Evolutionary conservation across 345 rosid species (phyloP).

Genomic region (Salix caprea): DNA sequence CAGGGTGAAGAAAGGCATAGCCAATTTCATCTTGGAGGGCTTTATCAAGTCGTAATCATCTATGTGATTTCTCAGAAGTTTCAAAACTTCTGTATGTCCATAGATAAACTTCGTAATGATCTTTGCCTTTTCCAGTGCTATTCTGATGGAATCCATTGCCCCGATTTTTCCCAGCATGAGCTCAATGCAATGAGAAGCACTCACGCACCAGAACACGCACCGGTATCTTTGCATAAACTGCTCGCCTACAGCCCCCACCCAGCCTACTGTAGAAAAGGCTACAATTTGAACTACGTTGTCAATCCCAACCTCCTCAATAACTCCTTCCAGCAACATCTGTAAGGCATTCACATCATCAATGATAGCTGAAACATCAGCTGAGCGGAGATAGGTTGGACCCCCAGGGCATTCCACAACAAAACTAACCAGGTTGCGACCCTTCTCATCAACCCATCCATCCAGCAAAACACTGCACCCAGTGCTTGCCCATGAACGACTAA

Average conservation of each 20-base stretch:
- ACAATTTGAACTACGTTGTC: constrained; percentile 53
- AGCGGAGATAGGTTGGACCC: constrained; percentile 49
- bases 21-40: constrained; percentile 36
- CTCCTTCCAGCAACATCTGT: constrained; percentile 32
- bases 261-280: constrained; percentile 41
- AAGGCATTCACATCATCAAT: constrained; percentile 24
- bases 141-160: constrained; percentile 18
- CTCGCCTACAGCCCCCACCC: constrained; percentile 46
- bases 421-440: constrained; percentile 43
- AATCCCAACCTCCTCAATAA: constrained; percentile 46
- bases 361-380: constrained; percentile 36
- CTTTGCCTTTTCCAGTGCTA: constrained; percentile 36
- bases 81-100: constrained; percentile 22
- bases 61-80: constrained; percentile 23
- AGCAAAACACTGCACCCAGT: constrained; percentile 64
- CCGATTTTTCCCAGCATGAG: constrained; percentile 46
- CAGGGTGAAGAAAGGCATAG: constrained; percentile 36
- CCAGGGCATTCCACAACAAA: constrained; percentile 51
- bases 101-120: constrained; percentile 32
- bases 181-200: constrained; percentile 56
- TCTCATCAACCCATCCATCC: constrained; percentile 57
- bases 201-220: constrained; percentile 49
- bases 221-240: constrained; percentile 26
- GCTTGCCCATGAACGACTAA: constrained; percentile 46
- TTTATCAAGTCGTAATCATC: constrained; percentile 26